These are phyloP conservation scores for Phytophthora tubulina DNA, from an alignment of 352 stramenopile genomes.

Conservation along the genomic window DNA sequence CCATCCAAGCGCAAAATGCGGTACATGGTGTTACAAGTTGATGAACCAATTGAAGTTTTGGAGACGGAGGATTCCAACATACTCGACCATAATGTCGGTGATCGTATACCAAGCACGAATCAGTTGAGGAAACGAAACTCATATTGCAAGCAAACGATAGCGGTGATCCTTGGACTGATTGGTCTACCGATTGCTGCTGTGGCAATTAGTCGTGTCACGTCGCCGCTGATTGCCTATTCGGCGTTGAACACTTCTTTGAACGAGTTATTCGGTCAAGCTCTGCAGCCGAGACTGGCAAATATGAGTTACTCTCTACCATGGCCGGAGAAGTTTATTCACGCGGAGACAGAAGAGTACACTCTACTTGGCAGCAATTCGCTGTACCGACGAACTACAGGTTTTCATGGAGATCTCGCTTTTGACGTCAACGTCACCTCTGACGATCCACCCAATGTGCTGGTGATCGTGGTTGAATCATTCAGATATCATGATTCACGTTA, in stretches of 20 bases:
- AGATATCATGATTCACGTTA: conserved; percentile 61
- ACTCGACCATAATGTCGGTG: too few relatives aligned
- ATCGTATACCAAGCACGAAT: neutral
- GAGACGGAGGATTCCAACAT: too few relatives aligned
- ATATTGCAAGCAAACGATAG: neutral
- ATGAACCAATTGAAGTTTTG: too few relatives aligned
- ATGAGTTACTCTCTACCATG: too few relatives aligned
- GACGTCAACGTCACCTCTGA: conserved; percentile 45
- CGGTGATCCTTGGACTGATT: conserved; percentile 18
- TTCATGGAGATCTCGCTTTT: conserved; percentile 53
- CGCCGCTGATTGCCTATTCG: conserved; percentile 39
- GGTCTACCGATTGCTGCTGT: conserved; percentile 26
- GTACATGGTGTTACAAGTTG: too few relatives aligned
- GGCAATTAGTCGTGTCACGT: conserved; percentile 23
- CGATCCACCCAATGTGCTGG: conserved; percentile 57
- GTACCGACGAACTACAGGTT: conserved; percentile 48
- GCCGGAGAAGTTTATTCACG: conserved; percentile 26
- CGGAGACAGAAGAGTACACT: conserved; percentile 49
- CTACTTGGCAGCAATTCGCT: conserved; percentile 53
- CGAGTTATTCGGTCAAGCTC: conserved; percentile 39
- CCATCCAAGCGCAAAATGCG: too few relatives aligned
- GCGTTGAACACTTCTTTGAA: conserved; percentile 55
- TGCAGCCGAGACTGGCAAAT: conserved; percentile 14
- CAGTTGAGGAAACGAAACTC: too few relatives aligned
- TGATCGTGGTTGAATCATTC: conserved; percentile 66